Base-by-base conservation (phyloP, 352 stramenopile genomes). In the Globisporangium nagaii region DNA sequence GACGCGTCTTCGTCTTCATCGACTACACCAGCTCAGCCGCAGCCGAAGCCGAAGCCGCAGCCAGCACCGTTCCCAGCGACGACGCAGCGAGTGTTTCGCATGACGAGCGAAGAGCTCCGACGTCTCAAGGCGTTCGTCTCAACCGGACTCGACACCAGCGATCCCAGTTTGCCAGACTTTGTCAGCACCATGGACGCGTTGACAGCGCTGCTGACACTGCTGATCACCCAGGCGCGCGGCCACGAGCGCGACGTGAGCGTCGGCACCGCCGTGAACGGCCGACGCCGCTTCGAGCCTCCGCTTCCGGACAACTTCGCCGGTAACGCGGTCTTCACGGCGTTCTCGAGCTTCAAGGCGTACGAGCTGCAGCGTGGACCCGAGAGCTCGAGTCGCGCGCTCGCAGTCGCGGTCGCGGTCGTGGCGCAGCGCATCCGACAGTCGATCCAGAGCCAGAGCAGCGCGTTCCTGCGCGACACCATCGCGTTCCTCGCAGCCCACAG, bases 281-380 rank as follows among this genome's bases (percentile, higher is more conserved):
- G 56, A 2, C 8, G 15, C 0, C 49, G 56, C 6, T 13, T 59
- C 10, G 15, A 52, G 12, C 56, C 56, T 2, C 40, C 30, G 25
- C 32, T 63, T 10, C 56, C 49, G 1, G 28, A n/a, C 19, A 53
- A 59, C 32, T 63, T 54, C 50, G 36, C 51, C 3, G 56, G 49
- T n/a, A 63, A 63, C 31, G 40, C 20, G 12, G 45, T 63, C 32
- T 59, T 63, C 25, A 59, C 32, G 15, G 56, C 56, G 28, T 34
- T 60, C 17, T 63, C 56, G n/a, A n/a, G 25, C 8, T 36, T 60
- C 41, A 10, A 28, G n/a, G 36, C 40, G 7, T 27, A 24, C 7
- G 37, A 59, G 3, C 41, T 58, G 10, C 10, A 40, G 31, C 19
- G 20, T 30, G n/a, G 25, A 45, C 22, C 15, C 24, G 10, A 44